These are phyloP conservation scores for Tylopilus felleus DNA, from an alignment of 768 basidiomycete species.

Conservation along the genomic window DNA sequence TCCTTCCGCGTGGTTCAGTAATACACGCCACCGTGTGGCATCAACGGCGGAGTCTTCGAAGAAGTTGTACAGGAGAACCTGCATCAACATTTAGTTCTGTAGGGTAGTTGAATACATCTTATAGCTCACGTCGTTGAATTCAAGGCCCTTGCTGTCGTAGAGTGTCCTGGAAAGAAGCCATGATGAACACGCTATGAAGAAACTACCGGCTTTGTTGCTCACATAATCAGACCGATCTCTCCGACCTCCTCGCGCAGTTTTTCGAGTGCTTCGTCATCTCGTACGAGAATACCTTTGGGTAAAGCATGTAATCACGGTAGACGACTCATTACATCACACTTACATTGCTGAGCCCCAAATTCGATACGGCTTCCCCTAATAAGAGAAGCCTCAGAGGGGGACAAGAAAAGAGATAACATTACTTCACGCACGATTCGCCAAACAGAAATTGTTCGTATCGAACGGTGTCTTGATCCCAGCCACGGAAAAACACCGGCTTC, in stretches of 20 bases:
- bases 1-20: too few relatives aligned
- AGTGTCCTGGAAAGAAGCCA: conserved; percentile 23
- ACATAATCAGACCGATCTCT: conserved; percentile 59
- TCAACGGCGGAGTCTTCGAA: too few relatives aligned
- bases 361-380: conserved; percentile 47
- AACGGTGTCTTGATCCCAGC: conserved; percentile 42
- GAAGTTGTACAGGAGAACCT: conserved; percentile 76
- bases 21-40: too few relatives aligned
- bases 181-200: not conserved
- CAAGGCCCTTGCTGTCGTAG: conserved; percentile 32
- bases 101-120: not conserved
- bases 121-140: conserved; percentile 20
- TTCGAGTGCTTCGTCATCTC: conserved; percentile 51
- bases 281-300: conserved; percentile 63
- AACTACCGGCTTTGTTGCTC: conserved; percentile 8
- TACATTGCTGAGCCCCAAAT: conserved; percentile 67
- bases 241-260: conserved; percentile 51
- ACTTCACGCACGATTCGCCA: conserved; percentile 42
- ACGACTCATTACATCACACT: not conserved
- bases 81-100: not conserved
- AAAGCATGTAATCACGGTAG: not conserved
- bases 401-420: not conserved
- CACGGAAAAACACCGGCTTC: conserved; percentile 56
- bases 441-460: conserved; percentile 58
- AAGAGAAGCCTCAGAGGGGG: conserved; percentile 9